Conservation (phyloP, 2,329 filamentous ascomycete genomes). For the Knoxdaviesia capensis region DNA sequence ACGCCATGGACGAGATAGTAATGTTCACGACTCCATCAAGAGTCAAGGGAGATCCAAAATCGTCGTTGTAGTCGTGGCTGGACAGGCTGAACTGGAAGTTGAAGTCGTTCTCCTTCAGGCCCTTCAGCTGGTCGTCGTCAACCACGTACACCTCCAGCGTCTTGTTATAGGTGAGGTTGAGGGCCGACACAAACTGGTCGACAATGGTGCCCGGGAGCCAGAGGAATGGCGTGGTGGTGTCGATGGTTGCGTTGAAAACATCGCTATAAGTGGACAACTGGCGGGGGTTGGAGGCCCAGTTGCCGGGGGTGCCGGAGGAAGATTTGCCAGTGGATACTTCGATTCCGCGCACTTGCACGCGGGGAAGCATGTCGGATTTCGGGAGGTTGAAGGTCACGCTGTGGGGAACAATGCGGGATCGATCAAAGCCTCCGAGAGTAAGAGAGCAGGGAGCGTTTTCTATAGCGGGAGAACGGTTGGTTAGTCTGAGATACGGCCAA, state of each 20-base stretch:
- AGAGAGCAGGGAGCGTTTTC: conserved; percentile 27
- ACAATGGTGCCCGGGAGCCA: conserved; percentile 43
- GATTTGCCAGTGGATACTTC: conserved; percentile 16
- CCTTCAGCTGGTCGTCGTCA: conserved; percentile 30
- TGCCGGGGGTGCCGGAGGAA: conserved; percentile 10
- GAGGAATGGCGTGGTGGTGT: conserved; percentile 42
- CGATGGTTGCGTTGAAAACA: conserved; percentile 32
- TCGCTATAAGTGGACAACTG: conserved; percentile 23
- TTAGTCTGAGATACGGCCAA: neutral
- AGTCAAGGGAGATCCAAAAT: conserved; percentile 27
- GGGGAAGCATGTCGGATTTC: conserved; percentile 31
- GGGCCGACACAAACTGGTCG: conserved; percentile 38
- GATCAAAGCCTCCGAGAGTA: conserved; percentile 49
- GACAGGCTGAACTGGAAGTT: conserved; percentile 35
- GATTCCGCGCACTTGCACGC: conserved; percentile 39
- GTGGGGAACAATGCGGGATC: conserved; percentile 39
- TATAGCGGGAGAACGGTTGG: neutral
- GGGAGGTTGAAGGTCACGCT: conserved; percentile 37
- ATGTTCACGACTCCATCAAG: conserved; percentile 33
- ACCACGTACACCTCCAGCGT: conserved; percentile 45
- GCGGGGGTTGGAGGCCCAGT: conserved; percentile 19
- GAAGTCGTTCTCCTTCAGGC: conserved; percentile 22
- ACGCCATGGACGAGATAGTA: conserved; percentile 29
- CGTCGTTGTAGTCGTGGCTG: conserved; percentile 30
- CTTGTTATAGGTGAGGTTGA: conserved; percentile 46